Evolutionary conservation across 1,284 basidiomycete genomes (phyloP), one percentile per base, ranked within the genome.

Genomic region (Peniophora sp.): DNA sequence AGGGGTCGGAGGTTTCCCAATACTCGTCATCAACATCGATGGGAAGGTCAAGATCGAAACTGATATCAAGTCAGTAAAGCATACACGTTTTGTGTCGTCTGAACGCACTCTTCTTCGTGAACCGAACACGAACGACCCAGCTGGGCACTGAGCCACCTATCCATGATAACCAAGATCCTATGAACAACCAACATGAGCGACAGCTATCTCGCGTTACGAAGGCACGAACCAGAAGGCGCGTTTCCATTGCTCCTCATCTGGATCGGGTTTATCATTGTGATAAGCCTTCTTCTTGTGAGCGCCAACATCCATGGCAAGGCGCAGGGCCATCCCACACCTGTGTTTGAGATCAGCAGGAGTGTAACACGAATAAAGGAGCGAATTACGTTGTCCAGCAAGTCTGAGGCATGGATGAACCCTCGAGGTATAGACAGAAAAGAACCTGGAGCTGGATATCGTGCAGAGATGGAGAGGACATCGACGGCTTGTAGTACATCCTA

Each of bases 81-180:
- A n/a, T 45, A 18, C 43, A 43, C 11, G 17, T 14, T 15, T 6
- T 32, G 37, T 18, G n/a, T 22, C n/a, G 23, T 3, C 12, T 15
- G 27, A 3, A 69, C 80, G 20, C 57, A 87, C 85, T 92, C 90
- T 61, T 91, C 87, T 53, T 92, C 88, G 52, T 90, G 85, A 45
- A 92, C 80, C 2, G 84, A 85, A 61, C 86, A 84, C 1, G 89
- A 86, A 18, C 91, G 71, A 12, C 91, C 91, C n/a, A 92, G 72
- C 2, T 67, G 65, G 0, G 72, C 65, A 52, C 72, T 74, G 24
- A 64, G 64, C 39, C 68, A 58, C 6, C 72, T 63, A 50, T 69
- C 68, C 23, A 66, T 53, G 17, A 59, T 59, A 10, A 68, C 58
- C 23, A 69, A 59, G 15, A 61, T 58, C 60, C 61, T 63, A 1